Evolutionary conservation across 2,329 filamentous ascomycete genomes (phyloP).

Genomic region (Aspergillus proliferans): DNA sequence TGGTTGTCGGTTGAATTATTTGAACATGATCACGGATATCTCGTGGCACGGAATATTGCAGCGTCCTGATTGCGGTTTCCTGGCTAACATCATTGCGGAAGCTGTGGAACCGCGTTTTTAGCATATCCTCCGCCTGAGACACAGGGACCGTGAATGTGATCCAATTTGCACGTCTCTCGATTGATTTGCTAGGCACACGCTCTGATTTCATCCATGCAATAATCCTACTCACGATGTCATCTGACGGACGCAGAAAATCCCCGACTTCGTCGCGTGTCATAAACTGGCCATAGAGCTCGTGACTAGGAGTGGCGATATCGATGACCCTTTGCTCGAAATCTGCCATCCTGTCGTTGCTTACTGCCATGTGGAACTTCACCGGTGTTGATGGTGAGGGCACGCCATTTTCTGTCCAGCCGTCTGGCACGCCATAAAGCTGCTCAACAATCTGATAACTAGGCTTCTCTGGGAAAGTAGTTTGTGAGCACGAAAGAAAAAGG

Average conservation of each 20-base stretch:
- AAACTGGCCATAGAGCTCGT: conserved; percentile 56
- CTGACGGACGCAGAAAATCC: conserved; percentile 47
- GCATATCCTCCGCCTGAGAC: conserved; percentile 47
- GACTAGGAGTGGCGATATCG: conserved; percentile 56
- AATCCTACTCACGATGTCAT: conserved; percentile 45
- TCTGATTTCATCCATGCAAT: conserved; percentile 51
- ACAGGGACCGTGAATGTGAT: conserved; percentile 46
- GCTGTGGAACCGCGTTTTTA: conserved; percentile 53
- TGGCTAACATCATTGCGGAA: conserved; percentile 45
- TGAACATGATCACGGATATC: conserved; percentile 51
- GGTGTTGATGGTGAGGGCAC: conserved; percentile 29
- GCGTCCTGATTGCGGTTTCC: conserved; percentile 47
- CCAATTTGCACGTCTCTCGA: conserved; percentile 55
- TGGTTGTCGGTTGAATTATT: conserved; percentile 60
- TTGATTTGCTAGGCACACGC: conserved; percentile 40
- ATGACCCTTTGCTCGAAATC: conserved; percentile 55
- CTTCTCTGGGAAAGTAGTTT: neutral
- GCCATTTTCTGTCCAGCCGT: conserved; percentile 27
- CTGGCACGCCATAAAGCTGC: conserved; percentile 21
- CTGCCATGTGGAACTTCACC: conserved; percentile 46
- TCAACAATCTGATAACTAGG: conserved; percentile 21
- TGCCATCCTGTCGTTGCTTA: conserved; percentile 44
- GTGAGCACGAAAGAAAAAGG: conserved; percentile 8
- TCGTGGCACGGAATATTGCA: conserved; percentile 57
- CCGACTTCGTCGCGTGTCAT: conserved; percentile 56